phyloP scores from a whole-genome alignment of 352 stramenopile genomes.

The Globisporangium takayamanum region DNA sequence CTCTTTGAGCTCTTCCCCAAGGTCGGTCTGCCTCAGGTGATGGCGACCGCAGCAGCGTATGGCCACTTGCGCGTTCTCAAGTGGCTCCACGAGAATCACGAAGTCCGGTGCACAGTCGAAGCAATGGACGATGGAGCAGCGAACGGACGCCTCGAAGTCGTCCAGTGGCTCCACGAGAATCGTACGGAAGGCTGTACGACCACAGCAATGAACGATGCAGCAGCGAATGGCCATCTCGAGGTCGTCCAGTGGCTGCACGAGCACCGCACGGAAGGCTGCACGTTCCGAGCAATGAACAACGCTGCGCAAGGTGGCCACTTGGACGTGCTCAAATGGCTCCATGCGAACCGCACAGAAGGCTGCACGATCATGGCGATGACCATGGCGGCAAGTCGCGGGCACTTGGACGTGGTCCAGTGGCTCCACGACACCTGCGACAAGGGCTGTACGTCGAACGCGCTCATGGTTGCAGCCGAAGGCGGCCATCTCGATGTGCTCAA shows the following conservation, averaged over 20 bases:
- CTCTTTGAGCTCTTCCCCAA: slow-evolving; percentile 4
- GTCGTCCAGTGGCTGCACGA: slow-evolving; percentile 4
- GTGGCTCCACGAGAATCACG: slow-evolving; percentile 1
- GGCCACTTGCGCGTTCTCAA: slow-evolving; percentile 1
- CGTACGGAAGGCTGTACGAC: slow-evolving; percentile 9
- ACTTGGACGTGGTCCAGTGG: neutral
- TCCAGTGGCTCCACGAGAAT: slow-evolving; percentile 5
- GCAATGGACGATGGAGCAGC: neutral
- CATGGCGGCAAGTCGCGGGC: neutral
- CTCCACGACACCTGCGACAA: neutral
- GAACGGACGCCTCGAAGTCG: slow-evolving; percentile 1
- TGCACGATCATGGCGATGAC: neutral
- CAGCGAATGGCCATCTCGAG: neutral
- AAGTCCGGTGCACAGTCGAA: neutral
- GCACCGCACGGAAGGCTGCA: neutral
- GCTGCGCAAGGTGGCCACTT: slow-evolving; percentile 1
- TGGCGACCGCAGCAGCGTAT: slow-evolving; percentile 6
- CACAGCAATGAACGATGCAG: slow-evolving; percentile 8
- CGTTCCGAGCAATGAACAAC: neutral
- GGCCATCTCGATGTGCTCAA: slow-evolving; percentile 4
- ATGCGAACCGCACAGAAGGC: neutral
- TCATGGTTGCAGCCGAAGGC: neutral
- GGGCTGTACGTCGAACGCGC: neutral
- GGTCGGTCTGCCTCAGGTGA: slow-evolving; percentile 3
- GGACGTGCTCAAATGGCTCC: slow-evolving; percentile 1